These are phyloP conservation scores for Microcera coccophila DNA, from an alignment of 2,329 filamentous ascomycete genomes.

Conservation along the genomic window DNA sequence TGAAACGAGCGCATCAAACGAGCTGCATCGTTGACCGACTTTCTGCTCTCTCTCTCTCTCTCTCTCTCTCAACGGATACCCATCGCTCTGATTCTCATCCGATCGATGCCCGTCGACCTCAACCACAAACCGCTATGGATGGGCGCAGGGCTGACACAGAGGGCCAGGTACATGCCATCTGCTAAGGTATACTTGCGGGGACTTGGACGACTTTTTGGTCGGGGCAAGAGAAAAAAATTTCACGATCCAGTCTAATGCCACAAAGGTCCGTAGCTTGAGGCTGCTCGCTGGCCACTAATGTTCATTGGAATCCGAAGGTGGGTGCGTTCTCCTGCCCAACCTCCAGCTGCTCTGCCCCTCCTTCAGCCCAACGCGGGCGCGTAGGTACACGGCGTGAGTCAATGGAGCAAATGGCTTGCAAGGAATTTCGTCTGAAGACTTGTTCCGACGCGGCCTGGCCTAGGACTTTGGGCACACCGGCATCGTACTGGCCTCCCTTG, in stretches of 20 bases:
- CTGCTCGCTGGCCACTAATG: too few species aligned
- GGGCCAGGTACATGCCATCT: constrained; percentile 26
- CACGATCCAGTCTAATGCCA: constrained; percentile 22
- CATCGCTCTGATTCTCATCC: not conserved
- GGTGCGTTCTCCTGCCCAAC: constrained; percentile 4
- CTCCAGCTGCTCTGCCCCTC: constrained; percentile 27
- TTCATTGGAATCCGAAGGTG: too few species aligned
- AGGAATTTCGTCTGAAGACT: not conserved
- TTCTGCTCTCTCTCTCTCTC: not conserved
- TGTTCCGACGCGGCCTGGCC: not conserved
- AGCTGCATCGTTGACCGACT: not conserved
- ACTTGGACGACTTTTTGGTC: constrained; percentile 11
- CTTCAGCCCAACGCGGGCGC: constrained; percentile 25
- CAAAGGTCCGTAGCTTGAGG: too few species aligned
- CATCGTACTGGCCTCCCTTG: not conserved
- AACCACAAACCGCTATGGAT: not conserved
- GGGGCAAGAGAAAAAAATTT: constrained; percentile 25
- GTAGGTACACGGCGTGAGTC: constrained; percentile 29
- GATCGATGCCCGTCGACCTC: not conserved
- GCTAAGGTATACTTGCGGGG: constrained; percentile 29
- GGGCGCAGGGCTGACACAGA: constrained; percentile 7
- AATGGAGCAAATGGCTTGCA: constrained; percentile 1
- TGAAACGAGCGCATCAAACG: too few species aligned
- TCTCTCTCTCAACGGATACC: not conserved
- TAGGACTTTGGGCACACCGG: not conserved